phyloP scores from a whole-genome alignment of 2,329 filamentous ascomycete genomes.

The Myriosclerotinia scirpicola region DNA sequence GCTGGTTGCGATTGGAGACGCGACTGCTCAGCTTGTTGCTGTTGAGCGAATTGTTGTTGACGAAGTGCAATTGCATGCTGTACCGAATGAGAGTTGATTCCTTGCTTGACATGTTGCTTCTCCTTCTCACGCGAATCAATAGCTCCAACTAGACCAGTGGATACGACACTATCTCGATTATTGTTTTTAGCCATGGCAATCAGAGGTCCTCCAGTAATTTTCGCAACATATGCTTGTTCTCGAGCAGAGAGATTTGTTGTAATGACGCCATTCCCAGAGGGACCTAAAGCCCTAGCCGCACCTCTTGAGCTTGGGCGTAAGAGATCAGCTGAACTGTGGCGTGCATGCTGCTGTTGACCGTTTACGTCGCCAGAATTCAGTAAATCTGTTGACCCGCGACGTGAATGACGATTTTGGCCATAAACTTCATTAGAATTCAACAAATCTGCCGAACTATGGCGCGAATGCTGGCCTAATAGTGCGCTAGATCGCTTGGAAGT shows the following conservation, averaged over 20 bases:
- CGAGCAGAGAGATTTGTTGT: constrained; percentile 71
- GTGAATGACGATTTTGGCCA: constrained; percentile 7
- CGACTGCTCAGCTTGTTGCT: constrained; percentile 28
- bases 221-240: constrained; percentile 86
- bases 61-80: constrained; percentile 71
- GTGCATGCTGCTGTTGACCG: constrained; percentile 43
- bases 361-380: constrained; percentile 44
- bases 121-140: constrained; percentile 81
- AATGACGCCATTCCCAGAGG: constrained; percentile 46
- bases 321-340: constrained; percentile 50
- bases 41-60: constrained; percentile 51
- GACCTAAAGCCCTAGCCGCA: constrained; percentile 45
- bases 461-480: constrained; percentile 39
- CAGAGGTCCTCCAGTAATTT: constrained; percentile 74
- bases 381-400: constrained; percentile 6
- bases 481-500: constrained; percentile 48
- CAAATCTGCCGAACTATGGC: constrained; percentile 44
- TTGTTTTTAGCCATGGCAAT: constrained; percentile 56
- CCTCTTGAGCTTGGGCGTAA: constrained; percentile 60
- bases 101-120: constrained; percentile 67
- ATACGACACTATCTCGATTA: constrained; percentile 42
- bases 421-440: not conserved
- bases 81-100: constrained; percentile 67
- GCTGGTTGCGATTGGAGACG: constrained; percentile 12
- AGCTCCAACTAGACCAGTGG: constrained; percentile 71